phyloP scores from a whole-genome alignment of 2,329 filamentous ascomycete genomes.

The Botryosphaeria dothidea region DNA sequence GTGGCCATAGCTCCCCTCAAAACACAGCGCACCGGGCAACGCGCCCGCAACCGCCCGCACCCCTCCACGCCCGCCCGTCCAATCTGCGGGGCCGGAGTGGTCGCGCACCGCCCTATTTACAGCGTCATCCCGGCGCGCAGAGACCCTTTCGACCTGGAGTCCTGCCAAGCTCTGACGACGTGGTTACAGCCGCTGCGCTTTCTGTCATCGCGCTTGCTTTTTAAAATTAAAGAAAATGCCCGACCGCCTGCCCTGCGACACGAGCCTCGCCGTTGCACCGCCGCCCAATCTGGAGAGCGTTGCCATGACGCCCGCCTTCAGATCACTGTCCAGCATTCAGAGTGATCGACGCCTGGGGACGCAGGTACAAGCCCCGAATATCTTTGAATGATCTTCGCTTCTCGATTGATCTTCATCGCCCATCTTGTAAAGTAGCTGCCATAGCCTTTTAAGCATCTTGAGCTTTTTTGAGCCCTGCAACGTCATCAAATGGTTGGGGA shows the following conservation, averaged over 20 bases:
- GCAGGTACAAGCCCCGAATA: neutral
- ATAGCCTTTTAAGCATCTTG: no score
- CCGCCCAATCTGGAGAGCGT: neutral
- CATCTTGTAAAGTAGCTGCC: neutral
- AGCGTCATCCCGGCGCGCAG: slow-evolving; percentile 3
- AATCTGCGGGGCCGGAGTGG: slow-evolving; percentile 13
- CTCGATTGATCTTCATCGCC: neutral
- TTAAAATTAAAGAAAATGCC: neutral
- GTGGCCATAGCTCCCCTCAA: neutral
- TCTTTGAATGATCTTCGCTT: neutral
- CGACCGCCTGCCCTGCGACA: neutral
- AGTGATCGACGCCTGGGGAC: neutral
- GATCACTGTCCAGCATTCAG: neutral
- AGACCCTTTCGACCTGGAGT: neutral
- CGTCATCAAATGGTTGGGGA: no score
- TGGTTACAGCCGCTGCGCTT: neutral
- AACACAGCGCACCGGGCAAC: slow-evolving; percentile 17
- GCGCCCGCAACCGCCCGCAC: neutral
- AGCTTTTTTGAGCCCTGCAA: no score
- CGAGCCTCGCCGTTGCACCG: neutral
- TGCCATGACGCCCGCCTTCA: neutral
- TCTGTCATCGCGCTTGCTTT: neutral
- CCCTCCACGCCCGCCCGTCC: slow-evolving; percentile 1
- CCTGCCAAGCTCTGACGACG: neutral
- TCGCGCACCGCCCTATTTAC: neutral